These are phyloP conservation scores for Inga oerstediana DNA, from an alignment of 306 rosid species.

Conservation along the genomic window DNA sequence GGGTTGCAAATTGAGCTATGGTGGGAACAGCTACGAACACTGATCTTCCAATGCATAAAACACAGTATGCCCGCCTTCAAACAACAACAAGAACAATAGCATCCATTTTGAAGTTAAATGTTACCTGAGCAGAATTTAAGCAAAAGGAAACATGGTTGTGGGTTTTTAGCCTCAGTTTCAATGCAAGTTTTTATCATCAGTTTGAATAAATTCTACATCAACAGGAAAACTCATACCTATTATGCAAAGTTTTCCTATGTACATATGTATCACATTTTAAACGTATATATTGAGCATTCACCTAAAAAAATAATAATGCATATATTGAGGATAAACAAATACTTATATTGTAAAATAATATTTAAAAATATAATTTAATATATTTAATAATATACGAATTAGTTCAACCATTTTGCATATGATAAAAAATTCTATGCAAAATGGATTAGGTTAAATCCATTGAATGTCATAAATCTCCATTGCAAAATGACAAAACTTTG, in stretches of 20 bases:
- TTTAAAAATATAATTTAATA: no score
- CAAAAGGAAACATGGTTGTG: neutral
- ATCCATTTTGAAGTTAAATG: neutral
- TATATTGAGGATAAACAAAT: no score
- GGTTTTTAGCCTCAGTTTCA: neutral
- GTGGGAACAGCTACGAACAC: neutral
- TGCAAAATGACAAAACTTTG: neutral
- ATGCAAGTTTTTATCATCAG: neutral
- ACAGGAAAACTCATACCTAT: neutral
- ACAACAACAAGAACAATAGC: neutral
- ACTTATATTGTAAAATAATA: no score
- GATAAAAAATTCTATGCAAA: neutral
- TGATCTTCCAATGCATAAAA: neutral
- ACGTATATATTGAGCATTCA: no score
- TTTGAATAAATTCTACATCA: neutral
- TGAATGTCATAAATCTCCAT: neutral
- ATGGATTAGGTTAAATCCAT: neutral
- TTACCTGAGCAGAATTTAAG: neutral
- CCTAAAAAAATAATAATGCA: no score
- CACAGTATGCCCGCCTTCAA: neutral
- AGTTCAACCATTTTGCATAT: neutral
- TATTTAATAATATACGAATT: neutral
- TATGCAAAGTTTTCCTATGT: no score
- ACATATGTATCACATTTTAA: no score
- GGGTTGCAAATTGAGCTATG: neutral